These are phyloP conservation scores for Geotrichum histeridarum DNA, from an alignment of 1,139 yeast genomes.

Conservation along the genomic window DNA sequence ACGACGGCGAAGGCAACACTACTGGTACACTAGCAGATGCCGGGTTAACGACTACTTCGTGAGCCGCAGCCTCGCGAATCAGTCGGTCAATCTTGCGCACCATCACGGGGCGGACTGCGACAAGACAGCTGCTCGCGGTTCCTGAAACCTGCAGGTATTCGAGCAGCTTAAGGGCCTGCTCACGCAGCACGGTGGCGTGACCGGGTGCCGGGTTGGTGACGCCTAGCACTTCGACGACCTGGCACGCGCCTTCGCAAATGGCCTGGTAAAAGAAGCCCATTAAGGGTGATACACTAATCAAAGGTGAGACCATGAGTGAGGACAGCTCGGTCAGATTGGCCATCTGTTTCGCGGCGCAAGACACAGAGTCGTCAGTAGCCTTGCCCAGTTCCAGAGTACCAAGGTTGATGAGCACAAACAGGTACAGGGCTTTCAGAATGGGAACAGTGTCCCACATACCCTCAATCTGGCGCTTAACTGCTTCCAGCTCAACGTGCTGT, in stretches of 20 bases:
- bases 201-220: neutral
- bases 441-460: slow-evolving; percentile 33
- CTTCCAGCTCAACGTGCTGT: slow-evolving; percentile 17
- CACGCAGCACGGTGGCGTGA: neutral
- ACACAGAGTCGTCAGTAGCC: slow-evolving; percentile 7
- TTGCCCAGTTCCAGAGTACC: slow-evolving; percentile 16
- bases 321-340: slow-evolving; percentile 19
- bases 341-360: slow-evolving; percentile 13
- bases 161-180: neutral
- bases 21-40: neutral
- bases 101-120: neutral
- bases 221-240: neutral
- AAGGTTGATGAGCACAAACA: slow-evolving; percentile 24
- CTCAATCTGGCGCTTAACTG: slow-evolving; percentile 24
- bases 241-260: slow-evolving; percentile 3
- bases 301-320: slow-evolving; percentile 29
- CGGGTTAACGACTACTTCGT: neutral
- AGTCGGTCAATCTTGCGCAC: neutral
- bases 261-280: slow-evolving; percentile 23
- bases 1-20: too few relatives aligned
- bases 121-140: neutral
- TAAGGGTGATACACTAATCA: slow-evolving; percentile 30
- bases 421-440: slow-evolving; percentile 31
- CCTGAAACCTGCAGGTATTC: neutral
- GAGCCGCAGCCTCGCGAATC: neutral